phyloP scores from a whole-genome alignment of 345 rosid species.

The Odontarrhena argentea region DNA sequence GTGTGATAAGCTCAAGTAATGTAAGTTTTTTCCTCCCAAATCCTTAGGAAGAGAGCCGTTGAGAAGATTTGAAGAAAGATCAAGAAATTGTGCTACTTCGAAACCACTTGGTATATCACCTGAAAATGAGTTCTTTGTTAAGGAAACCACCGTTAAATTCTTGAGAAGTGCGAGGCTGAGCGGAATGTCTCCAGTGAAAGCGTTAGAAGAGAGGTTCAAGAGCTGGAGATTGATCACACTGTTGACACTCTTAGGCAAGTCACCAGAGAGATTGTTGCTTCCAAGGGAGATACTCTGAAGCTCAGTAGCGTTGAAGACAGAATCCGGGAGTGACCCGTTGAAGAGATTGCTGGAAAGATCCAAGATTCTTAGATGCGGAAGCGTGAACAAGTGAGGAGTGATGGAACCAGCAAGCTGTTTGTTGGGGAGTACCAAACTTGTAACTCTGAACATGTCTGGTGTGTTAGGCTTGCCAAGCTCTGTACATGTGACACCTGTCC shows the following conservation, averaged over 20 bases:
- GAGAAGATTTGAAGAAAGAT: constrained; percentile 82
- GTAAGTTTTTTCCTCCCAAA: constrained; percentile 59
- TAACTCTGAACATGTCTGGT: constrained; percentile 62
- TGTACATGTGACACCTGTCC: constrained; percentile 71
- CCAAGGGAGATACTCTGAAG: constrained; percentile 57
- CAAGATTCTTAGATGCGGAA: constrained; percentile 54
- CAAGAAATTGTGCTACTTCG: constrained; percentile 54
- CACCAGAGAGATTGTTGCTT: constrained; percentile 65
- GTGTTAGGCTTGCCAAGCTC: constrained; percentile 47
- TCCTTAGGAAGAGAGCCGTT: constrained; percentile 64
- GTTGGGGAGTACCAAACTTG: constrained; percentile 56
- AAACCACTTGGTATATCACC: constrained; percentile 65
- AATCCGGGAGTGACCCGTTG: constrained; percentile 62
- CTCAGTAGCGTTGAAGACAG: constrained; percentile 58
- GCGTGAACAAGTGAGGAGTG: constrained; percentile 49
- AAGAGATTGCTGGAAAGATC: constrained; percentile 73
- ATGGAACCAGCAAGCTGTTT: constrained; percentile 68
- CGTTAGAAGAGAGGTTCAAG: constrained; percentile 79
- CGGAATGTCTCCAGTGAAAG: constrained; percentile 68
- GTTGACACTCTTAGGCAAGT: constrained; percentile 52
- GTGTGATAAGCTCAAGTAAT: constrained; percentile 69
- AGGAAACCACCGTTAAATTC: constrained; percentile 67
- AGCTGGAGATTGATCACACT: constrained; percentile 50
- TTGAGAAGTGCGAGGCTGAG: constrained; percentile 47
- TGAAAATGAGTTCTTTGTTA: constrained; percentile 62